A percentile compares a stretch with the other conserved stretches of the same genome.
Conservation (phyloP, 2,329 filamentous ascomycete genomes). For the Neonectria sp. region DNA sequence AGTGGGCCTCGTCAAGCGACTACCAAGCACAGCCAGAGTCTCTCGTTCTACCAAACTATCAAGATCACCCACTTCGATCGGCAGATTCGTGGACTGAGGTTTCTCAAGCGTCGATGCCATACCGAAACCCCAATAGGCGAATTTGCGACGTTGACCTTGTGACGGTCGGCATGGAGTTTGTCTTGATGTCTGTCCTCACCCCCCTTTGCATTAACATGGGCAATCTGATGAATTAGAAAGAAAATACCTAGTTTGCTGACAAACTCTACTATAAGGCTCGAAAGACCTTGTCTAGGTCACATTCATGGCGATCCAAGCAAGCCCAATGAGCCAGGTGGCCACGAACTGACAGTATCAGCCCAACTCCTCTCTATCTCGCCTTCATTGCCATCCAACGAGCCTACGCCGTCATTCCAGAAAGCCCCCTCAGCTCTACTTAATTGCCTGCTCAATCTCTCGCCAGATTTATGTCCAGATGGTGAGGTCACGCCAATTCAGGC, state of each 20-base stretch:
- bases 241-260: neutral
- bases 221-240: neutral
- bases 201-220: too few species aligned
- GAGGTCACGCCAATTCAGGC: slow-evolving; percentile 34
- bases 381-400: neutral
- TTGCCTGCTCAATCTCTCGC: slow-evolving; percentile 24
- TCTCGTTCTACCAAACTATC: neutral
- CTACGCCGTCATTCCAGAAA: neutral
- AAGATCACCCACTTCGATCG: neutral
- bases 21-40: neutral
- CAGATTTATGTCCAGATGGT: slow-evolving; percentile 22
- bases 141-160: neutral
- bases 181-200: slow-evolving; percentile 46
- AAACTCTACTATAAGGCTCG: neutral
- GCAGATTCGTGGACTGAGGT: slow-evolving; percentile 4
- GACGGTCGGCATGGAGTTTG: slow-evolving; percentile 52
- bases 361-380: neutral
- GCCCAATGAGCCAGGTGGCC: neutral
- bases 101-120: neutral
- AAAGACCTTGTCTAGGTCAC: slow-evolving; percentile 9
- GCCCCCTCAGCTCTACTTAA: slow-evolving; percentile 17
- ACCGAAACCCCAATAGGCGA: neutral
- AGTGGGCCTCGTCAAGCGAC: slow-evolving; percentile 1
- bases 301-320: slow-evolving; percentile 16
- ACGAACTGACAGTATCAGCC: neutral